These are phyloP conservation scores for Fistulifera pelliculosa DNA, from an alignment of 108 stramenopile genomes.

Conservation along the genomic window DNA sequence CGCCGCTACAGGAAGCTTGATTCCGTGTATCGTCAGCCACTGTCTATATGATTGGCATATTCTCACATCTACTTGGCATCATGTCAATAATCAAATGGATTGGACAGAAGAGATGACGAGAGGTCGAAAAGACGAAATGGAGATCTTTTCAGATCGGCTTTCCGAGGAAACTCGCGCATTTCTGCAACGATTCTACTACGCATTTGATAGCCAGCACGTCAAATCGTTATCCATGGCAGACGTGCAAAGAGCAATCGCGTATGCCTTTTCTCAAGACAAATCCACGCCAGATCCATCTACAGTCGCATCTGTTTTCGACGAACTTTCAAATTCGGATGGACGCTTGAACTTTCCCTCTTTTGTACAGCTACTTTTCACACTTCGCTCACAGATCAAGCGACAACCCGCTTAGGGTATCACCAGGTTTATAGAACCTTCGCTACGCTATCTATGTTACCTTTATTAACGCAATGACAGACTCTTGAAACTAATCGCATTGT, in stretches of 20 bases:
- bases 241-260: constrained; percentile 34
- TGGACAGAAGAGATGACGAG: constrained; percentile 22
- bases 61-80: constrained; percentile 30
- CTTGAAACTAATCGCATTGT: too few relatives aligned
- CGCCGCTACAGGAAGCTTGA: constrained; percentile 30
- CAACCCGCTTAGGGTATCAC: too few relatives aligned
- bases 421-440: too few relatives aligned
- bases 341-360: too few relatives aligned
- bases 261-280: constrained; percentile 29
- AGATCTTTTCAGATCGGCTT: background rate
- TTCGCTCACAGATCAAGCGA: too few relatives aligned
- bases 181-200: constrained; percentile 37
- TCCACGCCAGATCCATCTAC: background rate
- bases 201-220: constrained; percentile 39
- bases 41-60: constrained; percentile 33
- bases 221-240: constrained; percentile 26
- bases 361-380: too few relatives aligned
- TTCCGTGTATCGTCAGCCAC: constrained; percentile 40
- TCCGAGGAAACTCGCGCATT: constrained; percentile 25
- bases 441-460: too few relatives aligned
- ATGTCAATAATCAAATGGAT: constrained; percentile 45
- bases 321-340: too few relatives aligned
- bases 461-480: too few relatives aligned
- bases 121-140: background rate
- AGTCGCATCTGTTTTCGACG: too few relatives aligned